Evolutionary conservation across 1,139 yeast species (phyloP).

Genomic region (Wickerhamiella infanticola): DNA sequence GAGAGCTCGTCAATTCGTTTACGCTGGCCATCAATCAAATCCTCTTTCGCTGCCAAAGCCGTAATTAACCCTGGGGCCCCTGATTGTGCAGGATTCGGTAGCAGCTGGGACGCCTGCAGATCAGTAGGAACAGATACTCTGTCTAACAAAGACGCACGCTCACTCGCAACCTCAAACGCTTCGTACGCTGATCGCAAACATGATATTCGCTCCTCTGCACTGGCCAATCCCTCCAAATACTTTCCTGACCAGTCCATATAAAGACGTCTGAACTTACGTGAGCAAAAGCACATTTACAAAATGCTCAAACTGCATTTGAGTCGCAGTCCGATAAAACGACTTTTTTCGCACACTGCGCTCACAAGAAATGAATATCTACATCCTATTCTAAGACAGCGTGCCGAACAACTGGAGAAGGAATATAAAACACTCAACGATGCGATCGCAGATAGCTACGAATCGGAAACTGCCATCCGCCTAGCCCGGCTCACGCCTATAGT

Average conservation of each 20-base stretch:
- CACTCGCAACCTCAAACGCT: slow-evolving; percentile 7
- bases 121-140: not conserved
- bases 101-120: not conserved
- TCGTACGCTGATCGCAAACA: slow-evolving; percentile 1
- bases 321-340: too few species aligned
- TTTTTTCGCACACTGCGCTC: not conserved
- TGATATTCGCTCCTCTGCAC: slow-evolving; percentile 3
- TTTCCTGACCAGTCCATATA: not conserved
- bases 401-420: slow-evolving; percentile 38
- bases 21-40: slow-evolving; percentile 6
- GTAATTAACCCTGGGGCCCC: not conserved
- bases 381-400: slow-evolving; percentile 49
- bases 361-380: slow-evolving; percentile 25
- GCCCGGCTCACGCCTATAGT: slow-evolving; percentile 41
- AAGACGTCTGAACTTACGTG: too few species aligned
- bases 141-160: not conserved
- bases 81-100: not conserved
- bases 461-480: slow-evolving; percentile 40
- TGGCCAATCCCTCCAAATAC: not conserved
- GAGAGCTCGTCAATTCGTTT: slow-evolving; percentile 5
- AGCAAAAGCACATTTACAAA: too few species aligned
- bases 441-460: slow-evolving; percentile 38
- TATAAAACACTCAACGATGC: slow-evolving; percentile 33
- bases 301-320: too few species aligned
- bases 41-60: slow-evolving; percentile 1